Evolutionary conservation across 1,284 basidiomycete species (phyloP), one percentile per base, ranked within the genome.

Genomic region (Phellinidium pouzarii): DNA sequence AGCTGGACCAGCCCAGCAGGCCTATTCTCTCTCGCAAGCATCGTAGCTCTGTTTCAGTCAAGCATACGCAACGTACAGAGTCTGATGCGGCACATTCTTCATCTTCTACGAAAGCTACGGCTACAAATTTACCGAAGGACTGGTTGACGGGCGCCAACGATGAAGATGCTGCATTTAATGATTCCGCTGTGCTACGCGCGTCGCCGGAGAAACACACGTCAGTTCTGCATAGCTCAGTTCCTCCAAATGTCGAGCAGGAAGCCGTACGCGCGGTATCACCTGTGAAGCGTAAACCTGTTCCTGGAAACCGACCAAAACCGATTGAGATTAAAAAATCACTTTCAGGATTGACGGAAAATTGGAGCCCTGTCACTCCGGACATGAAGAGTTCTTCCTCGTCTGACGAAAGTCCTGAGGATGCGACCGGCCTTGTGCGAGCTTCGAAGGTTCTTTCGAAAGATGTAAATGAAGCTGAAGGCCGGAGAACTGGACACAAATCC

Each of bases 141-240:
- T 87, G 86, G 86, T 66, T 90, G 17, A 87, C 87, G 14, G 87
- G 87, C 3, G 74, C 75, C 43, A 76, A 79, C 52, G 72, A 77
- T 38, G 70, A 70, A 42, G 62, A 63, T 26, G 23, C 3, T 9
- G 38, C 57, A 56, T 44, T 54, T 41, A 38, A 55, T 54, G 56
- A 59, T 20, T 55, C 62, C 23, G 50, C 57, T 7, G 63, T 66
- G 53, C 62, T 62, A 5, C 54, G 61, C 9, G 61, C 67, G 36
- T 58, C 61, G 27, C 51, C 59, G 14, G 50, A 57, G 48, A 53
- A 53, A 34, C 51, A 52, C 9, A 44, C 55, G 34, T 53, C 55
- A 2, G 22, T 57, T 5, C 45, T 52, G 12, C 44, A 43, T 12
- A 56, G 45, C 19, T 29, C 50, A 27, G 54, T 43, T 26, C 46